phyloP scores from a whole-genome alignment of 2,329 filamentous ascomycete species.

The Aureobasidium sp. region DNA sequence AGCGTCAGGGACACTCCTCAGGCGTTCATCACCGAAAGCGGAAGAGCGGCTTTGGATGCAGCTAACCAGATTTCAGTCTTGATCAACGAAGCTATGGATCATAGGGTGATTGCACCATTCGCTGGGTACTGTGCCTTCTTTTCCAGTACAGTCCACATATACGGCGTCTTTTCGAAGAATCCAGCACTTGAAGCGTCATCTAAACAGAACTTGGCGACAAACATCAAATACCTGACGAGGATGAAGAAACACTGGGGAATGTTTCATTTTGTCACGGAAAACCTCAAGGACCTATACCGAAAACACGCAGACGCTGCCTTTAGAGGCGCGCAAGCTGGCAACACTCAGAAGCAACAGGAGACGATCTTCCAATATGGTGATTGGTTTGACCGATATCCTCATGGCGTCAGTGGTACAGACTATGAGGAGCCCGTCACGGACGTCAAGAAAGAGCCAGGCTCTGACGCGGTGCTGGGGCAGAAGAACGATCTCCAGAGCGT shows the following conservation, averaged over 20 bases:
- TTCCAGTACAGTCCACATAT: constrained; percentile 88
- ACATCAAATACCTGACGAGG: constrained; percentile 81
- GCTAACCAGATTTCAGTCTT: constrained; percentile 81
- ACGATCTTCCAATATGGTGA: constrained; percentile 87
- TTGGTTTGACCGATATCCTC: constrained; percentile 93
- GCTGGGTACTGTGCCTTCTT: constrained; percentile 91
- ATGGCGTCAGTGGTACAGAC: constrained; percentile 77
- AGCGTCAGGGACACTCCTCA: constrained; percentile 61
- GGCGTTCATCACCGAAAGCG: constrained; percentile 67
- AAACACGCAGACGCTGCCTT: constrained; percentile 74
- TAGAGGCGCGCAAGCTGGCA: constrained; percentile 49
- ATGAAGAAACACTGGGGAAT: constrained; percentile 99
- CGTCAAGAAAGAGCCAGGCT: constrained; percentile 65
- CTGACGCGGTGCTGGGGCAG: constrained; percentile 83
- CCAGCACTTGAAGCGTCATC: constrained; percentile 64
- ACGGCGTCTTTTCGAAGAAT: constrained; percentile 83
- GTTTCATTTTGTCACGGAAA: constrained; percentile 95
- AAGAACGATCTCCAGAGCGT: constrained; percentile 87
- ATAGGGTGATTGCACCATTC: constrained; percentile 81
- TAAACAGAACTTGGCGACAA: constrained; percentile 76
- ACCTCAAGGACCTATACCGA: constrained; percentile 80
- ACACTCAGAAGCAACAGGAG: constrained; percentile 22
- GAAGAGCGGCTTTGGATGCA: constrained; percentile 68
- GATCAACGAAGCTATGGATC: constrained; percentile 69
- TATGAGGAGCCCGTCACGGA: constrained; percentile 64